A percentile compares a stretch with the other conserved stretches of the same genome.
Conservation (phyloP, 352 stramenopile genomes). For the Discostella stelligera region DNA sequence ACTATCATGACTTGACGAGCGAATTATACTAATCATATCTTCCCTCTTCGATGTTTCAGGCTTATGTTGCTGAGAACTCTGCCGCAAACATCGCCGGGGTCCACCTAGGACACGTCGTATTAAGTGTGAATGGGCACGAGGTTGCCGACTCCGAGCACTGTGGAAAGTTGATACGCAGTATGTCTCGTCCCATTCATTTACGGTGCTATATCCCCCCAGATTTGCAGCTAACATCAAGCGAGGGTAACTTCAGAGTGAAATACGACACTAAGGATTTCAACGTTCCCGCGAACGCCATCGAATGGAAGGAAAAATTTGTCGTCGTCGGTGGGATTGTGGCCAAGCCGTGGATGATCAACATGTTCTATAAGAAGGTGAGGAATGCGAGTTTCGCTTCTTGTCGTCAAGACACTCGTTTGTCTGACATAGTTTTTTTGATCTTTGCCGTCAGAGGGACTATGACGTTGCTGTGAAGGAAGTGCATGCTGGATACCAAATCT, state of each 20-base stretch:
- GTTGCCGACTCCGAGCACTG: conserved; percentile 74
- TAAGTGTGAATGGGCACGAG: conserved; percentile 77
- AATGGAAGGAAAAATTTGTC: conserved; percentile 82
- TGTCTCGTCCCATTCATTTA: conserved; percentile 66
- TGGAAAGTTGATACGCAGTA: conserved; percentile 69
- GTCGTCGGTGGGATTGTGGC: conserved; percentile 81
- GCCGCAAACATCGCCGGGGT: conserved; percentile 65
- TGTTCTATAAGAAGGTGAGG: conserved; percentile 79
- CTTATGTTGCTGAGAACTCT: conserved; percentile 78
- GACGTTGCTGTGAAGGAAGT: conserved; percentile 82
- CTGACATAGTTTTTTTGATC: too few species aligned
- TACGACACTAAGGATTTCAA: conserved; percentile 77
- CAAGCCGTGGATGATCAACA: conserved; percentile 81
- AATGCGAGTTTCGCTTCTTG: too few species aligned
- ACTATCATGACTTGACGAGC: too few species aligned
- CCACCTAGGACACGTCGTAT: conserved; percentile 69
- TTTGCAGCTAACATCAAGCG: conserved; percentile 66
- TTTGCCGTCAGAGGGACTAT: conserved; percentile 60
- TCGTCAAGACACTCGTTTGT: too few species aligned
- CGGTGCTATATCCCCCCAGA: conserved; percentile 73
- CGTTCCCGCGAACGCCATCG: conserved; percentile 60
- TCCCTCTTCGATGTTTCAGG: not conserved
- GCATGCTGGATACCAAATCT: conserved; percentile 68
- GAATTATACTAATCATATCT: not conserved
- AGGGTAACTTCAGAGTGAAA: conserved; percentile 81